A percentile compares a stretch with the other conserved stretches of the same genome.
These are phyloP conservation scores for Marvania coccoides DNA, from an alignment of 139 green algal genomes.

Conservation along the genomic window DNA sequence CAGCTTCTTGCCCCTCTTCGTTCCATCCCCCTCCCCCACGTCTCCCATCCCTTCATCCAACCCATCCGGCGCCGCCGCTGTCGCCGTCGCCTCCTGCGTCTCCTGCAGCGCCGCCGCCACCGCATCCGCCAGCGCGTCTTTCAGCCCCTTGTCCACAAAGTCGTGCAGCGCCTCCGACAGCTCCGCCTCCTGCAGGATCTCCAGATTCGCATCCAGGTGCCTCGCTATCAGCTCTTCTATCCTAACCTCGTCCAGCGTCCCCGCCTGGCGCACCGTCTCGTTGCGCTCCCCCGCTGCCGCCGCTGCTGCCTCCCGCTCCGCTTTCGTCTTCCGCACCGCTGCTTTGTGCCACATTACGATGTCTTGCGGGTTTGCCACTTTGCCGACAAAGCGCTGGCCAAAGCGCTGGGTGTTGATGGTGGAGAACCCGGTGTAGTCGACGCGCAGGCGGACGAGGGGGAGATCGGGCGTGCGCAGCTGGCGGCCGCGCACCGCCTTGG, in stretches of 20 bases:
- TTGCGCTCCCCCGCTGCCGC: neutral
- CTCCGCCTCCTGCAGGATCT: slow-evolving; percentile 62
- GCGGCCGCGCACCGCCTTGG: neutral
- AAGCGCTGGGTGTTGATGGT: slow-evolving; percentile 95
- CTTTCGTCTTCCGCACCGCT: slow-evolving; percentile 5
- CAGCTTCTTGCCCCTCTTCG: neutral
- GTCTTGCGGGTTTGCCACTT: slow-evolving; percentile 95
- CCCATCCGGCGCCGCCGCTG: neutral
- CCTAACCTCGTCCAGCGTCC: slow-evolving; percentile 68
- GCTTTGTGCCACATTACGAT: slow-evolving; percentile 88
- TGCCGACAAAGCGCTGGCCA: slow-evolving; percentile 89
- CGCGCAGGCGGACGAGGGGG: slow-evolving; percentile 67
- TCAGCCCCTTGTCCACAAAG: slow-evolving; percentile 93
- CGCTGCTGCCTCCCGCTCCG: neutral
- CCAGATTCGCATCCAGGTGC: slow-evolving; percentile 52
- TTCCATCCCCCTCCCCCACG: neutral
- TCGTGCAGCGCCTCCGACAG: slow-evolving; percentile 62
- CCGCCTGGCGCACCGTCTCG: slow-evolving; percentile 34
- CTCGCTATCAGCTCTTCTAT: slow-evolving; percentile 70
- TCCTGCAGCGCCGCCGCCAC: slow-evolving; percentile 21
- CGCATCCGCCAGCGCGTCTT: slow-evolving; percentile 39
- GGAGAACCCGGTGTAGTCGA: slow-evolving; percentile 94
- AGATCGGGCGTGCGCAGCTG: slow-evolving; percentile 23
- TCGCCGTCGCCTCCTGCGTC: slow-evolving; percentile 12
- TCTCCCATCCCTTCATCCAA: neutral